These are phyloP conservation scores for Dendrobium officinale DNA, from an alignment of 106 monocot species.

Conservation along the genomic window DNA sequence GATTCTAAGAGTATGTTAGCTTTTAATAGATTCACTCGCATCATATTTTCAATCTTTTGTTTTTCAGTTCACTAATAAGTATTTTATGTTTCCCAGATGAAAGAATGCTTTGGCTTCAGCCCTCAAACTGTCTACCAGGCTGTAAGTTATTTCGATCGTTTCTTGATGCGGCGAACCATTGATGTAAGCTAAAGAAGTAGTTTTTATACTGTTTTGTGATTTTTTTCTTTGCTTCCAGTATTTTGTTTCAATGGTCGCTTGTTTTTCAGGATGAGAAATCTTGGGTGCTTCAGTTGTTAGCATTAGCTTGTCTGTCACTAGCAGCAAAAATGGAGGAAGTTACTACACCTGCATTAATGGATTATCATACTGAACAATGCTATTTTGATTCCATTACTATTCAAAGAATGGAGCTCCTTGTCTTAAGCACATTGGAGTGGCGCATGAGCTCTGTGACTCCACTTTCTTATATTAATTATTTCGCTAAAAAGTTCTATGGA, in stretches of 20 bases:
- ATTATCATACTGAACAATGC: constrained; percentile 33
- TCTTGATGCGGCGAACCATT: constrained; percentile 45
- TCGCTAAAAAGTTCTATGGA: constrained; percentile 34
- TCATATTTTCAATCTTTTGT: neutral
- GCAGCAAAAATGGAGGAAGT: constrained; percentile 91
- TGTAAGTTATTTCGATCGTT: constrained; percentile 65
- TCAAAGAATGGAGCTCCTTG: constrained; percentile 79
- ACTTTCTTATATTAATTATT: constrained; percentile 53
- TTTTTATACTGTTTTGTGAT: neutral
- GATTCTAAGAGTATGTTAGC: constrained; percentile 53
- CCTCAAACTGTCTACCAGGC: constrained; percentile 61
- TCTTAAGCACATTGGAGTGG: constrained; percentile 82
- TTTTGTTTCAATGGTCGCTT: neutral
- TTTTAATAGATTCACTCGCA: neutral
- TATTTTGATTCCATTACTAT: constrained; percentile 39
- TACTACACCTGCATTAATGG: constrained; percentile 37
- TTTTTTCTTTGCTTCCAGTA: neutral
- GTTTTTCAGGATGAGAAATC: constrained; percentile 32
- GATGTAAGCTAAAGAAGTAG: constrained; percentile 31
- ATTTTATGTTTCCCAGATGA: constrained; percentile 30
- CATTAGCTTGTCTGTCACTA: constrained; percentile 80
- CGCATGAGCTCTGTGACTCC: constrained; percentile 73
- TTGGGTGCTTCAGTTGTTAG: constrained; percentile 58
- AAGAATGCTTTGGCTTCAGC: constrained; percentile 45
- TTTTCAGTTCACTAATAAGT: neutral